Evolutionary conservation across 73 alveolate genomes (phyloP), one percentile per base, ranked within the genome.

Genomic region (Breviolum minutum): DNA sequence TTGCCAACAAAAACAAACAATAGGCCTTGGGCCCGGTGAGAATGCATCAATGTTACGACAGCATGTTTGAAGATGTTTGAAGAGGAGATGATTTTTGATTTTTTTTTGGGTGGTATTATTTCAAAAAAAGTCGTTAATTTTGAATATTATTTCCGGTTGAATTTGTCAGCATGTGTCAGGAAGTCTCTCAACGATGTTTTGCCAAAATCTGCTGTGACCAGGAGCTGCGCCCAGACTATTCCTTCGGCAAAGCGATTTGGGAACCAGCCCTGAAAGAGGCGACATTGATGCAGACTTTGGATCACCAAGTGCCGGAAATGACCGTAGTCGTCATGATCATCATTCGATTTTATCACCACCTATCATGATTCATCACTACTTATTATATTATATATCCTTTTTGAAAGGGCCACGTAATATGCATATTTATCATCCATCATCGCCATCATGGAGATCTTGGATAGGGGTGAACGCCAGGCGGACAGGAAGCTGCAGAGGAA

Each of bases 211-310:
- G 24, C 48, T 40, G 54, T 40, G 54, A 40, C 24, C 73, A 92
- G 98, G 91, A 92, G 17, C 40, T 81, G 30, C 83, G 98, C 48
- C 98, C 98, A 12, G 90, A 92, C 26, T 92, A 92, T 81, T 92
- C 98, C 77, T 92, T 92, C 70, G 87, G 98, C 54, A 64, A 81
- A 74, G 98, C 98, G 20, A 14, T 76, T 63, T 92, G 98, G 98
- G 98, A 92, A 84, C 98, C 98, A 2, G 79, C 98, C 17, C 62
- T 92, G 79, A 61, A 84, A 29, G 90, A 92, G 89, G 97, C 83
- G 54, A 40, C 54, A 40, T 40, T 3, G 54, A 40, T 40, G 54
- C 3, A 40, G 54, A 40, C 54, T 40, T 40, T 40, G 54, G 54
- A 40, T 22, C 19, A 11, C 74, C 11, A 17, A 11, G 24, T 66